phyloP scores from a whole-genome alignment of 495 filamentous ascomycete species.

The Clavariopsis aquatica region DNA sequence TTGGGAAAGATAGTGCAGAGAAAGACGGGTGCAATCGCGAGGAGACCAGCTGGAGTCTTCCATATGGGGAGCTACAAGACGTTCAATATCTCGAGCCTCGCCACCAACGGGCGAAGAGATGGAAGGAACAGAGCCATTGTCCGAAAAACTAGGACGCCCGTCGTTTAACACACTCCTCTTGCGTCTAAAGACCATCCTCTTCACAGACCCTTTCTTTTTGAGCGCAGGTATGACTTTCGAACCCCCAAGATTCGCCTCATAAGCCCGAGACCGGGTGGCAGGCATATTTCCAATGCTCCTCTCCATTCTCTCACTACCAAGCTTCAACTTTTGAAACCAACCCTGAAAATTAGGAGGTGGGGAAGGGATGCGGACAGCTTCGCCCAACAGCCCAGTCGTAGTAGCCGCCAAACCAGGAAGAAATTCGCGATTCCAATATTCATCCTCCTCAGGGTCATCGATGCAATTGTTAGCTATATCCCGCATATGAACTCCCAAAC shows the following conservation, averaged over 20 bases:
- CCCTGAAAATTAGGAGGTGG: not conserved
- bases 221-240: conserved; percentile 8
- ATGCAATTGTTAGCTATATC: not conserved
- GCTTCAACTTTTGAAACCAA: conserved; percentile 8
- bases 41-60: not conserved
- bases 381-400: conserved; percentile 1
- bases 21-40: not conserved
- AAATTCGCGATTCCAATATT: not conserved
- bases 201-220: conserved; percentile 14
- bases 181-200: conserved; percentile 5
- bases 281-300: not conserved
- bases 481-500: not conserved
- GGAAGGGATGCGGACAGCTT: not conserved
- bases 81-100: too few species aligned
- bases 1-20: not conserved
- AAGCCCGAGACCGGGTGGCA: not conserved
- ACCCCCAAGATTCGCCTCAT: not conserved
- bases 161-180: not conserved
- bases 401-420: conserved; percentile 2
- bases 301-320: not conserved
- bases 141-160: not conserved
- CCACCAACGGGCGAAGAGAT: too few species aligned
- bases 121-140: not conserved
- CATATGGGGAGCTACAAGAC: too few species aligned
- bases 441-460: not conserved